These are phyloP conservation scores for Aspergillus awamori DNA, from an alignment of 2,329 filamentous ascomycete species.

Conservation along the genomic window DNA sequence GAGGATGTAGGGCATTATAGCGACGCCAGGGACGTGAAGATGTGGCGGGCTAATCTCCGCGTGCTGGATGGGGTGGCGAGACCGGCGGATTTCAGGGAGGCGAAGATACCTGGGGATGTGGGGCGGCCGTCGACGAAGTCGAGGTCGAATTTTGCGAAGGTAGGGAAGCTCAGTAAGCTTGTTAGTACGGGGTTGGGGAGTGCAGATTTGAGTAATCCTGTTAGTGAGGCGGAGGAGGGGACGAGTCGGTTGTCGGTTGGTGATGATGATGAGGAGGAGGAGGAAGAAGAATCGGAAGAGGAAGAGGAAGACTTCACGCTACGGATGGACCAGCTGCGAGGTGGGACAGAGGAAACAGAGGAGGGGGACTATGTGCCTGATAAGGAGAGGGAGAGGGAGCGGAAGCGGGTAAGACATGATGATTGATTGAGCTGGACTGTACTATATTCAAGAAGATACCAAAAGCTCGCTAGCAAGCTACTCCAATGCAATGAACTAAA, in stretches of 20 bases:
- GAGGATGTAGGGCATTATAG: slow-evolving; percentile 54
- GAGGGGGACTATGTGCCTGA: slow-evolving; percentile 31
- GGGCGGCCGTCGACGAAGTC: slow-evolving; percentile 30
- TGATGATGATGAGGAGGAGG: neutral
- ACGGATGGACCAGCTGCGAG: slow-evolving; percentile 23
- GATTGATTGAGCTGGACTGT: neutral
- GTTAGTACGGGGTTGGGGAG: slow-evolving; percentile 41
- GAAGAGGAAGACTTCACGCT: slow-evolving; percentile 21
- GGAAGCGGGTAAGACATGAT: slow-evolving; percentile 26
- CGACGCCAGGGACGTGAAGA: slow-evolving; percentile 47
- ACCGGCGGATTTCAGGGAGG: slow-evolving; percentile 28
- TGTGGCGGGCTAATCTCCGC: slow-evolving; percentile 52
- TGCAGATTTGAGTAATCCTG: slow-evolving; percentile 30
- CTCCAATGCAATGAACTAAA: neutral
- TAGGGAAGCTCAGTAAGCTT: slow-evolving; percentile 44
- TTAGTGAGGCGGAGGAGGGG: slow-evolving; percentile 27
- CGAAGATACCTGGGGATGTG: slow-evolving; percentile 31
- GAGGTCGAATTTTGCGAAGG: slow-evolving; percentile 31
- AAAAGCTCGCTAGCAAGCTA: neutral
- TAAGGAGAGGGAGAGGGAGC: slow-evolving; percentile 12
- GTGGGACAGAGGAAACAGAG: slow-evolving; percentile 33
- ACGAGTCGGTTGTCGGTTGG: slow-evolving; percentile 13
- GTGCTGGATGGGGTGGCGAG: slow-evolving; percentile 44
- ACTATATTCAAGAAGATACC: neutral
- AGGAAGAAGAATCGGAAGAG: slow-evolving; percentile 15